Evolutionary conservation across 768 basidiomycete genomes (phyloP), one percentile per base, ranked within the genome.

Genomic region (Russula dissimulans): DNA sequence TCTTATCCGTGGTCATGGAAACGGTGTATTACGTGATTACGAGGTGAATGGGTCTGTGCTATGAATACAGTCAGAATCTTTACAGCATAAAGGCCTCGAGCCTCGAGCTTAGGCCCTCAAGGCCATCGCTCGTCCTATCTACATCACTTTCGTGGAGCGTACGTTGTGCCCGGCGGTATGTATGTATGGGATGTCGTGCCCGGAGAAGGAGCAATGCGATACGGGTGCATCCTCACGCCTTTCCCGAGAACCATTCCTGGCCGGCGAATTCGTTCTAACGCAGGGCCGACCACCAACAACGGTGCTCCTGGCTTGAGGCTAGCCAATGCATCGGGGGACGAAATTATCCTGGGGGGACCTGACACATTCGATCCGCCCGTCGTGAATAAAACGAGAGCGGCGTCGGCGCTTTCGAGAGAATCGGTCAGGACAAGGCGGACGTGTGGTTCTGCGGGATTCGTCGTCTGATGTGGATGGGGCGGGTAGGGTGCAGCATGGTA

Each of bases 221-320:
- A 87, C 3, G 85, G 84, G 61, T 81, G 79, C 8, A 86, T 63
- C 22, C 80, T 75, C 9, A 78, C 74, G 41, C 80, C 79, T 61
- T 76, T 76, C 14, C 75, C 71, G 31, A 81, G 61, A 17, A 69
- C 75, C 9, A 72, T 68, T 38, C 73, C 69, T 1, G 76, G 72
- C 11, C 76, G 71, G 55, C 82, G 80, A 49, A 84, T 70, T 18
- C 72, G 70, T 45, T 77, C 71, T 15, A 83, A 65, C 0, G 78
- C 77, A 1, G 74, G 72, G 1, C 83, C 84, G 14, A 82, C 74
- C 54, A 83, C 69, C 38, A 86, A 73, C 26, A 81, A 66, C 0
- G 77, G 71, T 51, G 56, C 39, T 38, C 60, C 66, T 9, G 57
- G 66, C 22, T 60, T 60, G 15, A 62, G 51, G 15, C 61, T 43